Conservation (phyloP, 306 rosid species). For the Cucurbita ficifolia region DNA sequence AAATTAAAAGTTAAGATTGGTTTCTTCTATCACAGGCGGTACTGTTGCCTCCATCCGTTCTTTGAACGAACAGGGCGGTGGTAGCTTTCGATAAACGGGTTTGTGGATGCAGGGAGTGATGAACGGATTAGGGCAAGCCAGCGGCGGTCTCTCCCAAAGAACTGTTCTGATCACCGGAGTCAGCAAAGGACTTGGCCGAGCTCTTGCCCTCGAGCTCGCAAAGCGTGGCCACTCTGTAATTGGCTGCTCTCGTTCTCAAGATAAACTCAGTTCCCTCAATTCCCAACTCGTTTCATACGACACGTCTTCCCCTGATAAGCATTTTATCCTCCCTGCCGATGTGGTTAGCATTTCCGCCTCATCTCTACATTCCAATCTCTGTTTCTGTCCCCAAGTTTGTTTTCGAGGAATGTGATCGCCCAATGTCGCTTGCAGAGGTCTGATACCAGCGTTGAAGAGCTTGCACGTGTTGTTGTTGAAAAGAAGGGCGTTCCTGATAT, state of each 20-base stretch:
- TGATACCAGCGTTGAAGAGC: slow-evolving; percentile 35
- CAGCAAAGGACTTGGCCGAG: slow-evolving; percentile 62
- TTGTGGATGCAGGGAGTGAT: not conserved
- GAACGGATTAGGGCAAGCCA: not conserved
- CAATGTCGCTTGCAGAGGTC: slow-evolving; percentile 23
- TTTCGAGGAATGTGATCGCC: not conserved
- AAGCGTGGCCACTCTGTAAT: slow-evolving; percentile 55
- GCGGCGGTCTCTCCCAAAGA: slow-evolving; percentile 4
- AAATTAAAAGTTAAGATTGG: too few relatives aligned
- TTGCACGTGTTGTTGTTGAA: slow-evolving; percentile 44
- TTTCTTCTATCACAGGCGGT: not conserved
- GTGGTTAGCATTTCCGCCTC: slow-evolving; percentile 23
- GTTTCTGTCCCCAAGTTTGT: not conserved
- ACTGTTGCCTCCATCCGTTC: not conserved
- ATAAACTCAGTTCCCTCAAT: slow-evolving; percentile 40
- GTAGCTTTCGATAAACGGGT: not conserved
- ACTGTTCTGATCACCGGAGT: slow-evolving; percentile 65
- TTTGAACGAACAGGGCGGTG: not conserved
- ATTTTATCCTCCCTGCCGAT: slow-evolving; percentile 44
- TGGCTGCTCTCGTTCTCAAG: slow-evolving; percentile 73
- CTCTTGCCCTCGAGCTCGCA: slow-evolving; percentile 60
- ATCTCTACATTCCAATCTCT: not conserved
- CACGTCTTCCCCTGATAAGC: slow-evolving; percentile 17
- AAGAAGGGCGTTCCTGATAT: slow-evolving; percentile 54
- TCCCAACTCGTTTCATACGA: slow-evolving; percentile 25